phyloP scores from a whole-genome alignment of 352 stramenopile genomes.

The Phytophthora cactorum region DNA sequence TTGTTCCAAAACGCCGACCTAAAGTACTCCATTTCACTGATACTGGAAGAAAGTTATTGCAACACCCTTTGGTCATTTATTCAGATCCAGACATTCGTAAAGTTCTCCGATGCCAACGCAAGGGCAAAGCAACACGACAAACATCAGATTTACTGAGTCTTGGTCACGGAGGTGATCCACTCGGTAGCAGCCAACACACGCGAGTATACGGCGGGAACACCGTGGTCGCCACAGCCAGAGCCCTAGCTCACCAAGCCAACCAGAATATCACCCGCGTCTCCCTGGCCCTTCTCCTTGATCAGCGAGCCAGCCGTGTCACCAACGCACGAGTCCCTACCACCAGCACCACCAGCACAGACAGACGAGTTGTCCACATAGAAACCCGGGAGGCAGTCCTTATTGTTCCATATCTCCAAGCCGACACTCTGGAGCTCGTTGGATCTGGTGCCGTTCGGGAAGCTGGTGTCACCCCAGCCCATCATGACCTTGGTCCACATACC shows the following conservation, averaged over 20 bases:
- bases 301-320: background rate
- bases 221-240: background rate
- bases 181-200: background rate
- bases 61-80: too few species aligned
- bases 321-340: background rate
- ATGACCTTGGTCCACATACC: background rate
- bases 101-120: too few species aligned
- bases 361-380: background rate
- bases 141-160: background rate
- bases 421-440: background rate
- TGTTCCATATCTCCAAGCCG: background rate
- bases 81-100: too few species aligned
- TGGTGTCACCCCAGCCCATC: background rate
- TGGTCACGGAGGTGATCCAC: conserved; percentile 3
- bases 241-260: background rate
- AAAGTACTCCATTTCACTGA: too few species aligned
- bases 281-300: background rate
- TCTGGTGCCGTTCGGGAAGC: background rate
- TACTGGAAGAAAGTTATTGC: too few species aligned
- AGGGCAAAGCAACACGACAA: too few species aligned
- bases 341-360: background rate
- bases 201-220: background rate
- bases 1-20: too few species aligned
- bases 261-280: background rate
- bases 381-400: background rate